These are phyloP conservation scores for Calonectria multiphialidica DNA, from an alignment of 2,329 filamentous ascomycete species.

Conservation along the genomic window DNA sequence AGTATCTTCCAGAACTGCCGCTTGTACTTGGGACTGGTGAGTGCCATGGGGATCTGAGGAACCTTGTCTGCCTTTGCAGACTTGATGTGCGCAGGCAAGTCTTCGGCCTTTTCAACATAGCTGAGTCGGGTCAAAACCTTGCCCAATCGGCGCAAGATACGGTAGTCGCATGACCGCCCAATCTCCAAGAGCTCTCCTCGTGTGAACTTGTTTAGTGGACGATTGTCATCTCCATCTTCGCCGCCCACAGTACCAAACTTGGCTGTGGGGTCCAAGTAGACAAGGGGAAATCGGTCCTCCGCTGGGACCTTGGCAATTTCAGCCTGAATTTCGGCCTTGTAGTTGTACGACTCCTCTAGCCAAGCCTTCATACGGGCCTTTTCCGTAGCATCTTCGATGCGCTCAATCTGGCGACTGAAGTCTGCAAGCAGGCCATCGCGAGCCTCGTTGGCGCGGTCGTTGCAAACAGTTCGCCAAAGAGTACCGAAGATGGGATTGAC, in stretches of 20 bases:
- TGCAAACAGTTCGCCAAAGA: slow-evolving; percentile 63
- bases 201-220: slow-evolving; percentile 51
- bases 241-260: slow-evolving; percentile 45
- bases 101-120: slow-evolving; percentile 53
- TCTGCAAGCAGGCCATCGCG: slow-evolving; percentile 56
- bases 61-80: slow-evolving; percentile 47
- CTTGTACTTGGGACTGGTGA: slow-evolving; percentile 50
- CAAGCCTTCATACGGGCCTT: slow-evolving; percentile 58
- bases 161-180: slow-evolving; percentile 61
- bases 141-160: slow-evolving; percentile 60
- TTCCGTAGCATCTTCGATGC: slow-evolving; percentile 46
- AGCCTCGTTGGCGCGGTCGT: slow-evolving; percentile 54
- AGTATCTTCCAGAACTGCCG: slow-evolving; percentile 61
- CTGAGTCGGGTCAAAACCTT: slow-evolving; percentile 60
- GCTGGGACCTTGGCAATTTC: slow-evolving; percentile 52
- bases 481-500: slow-evolving; percentile 64
- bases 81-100: slow-evolving; percentile 58
- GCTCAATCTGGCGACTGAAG: slow-evolving; percentile 56
- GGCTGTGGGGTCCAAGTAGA: slow-evolving; percentile 63
- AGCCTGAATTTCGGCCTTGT: slow-evolving; percentile 55
- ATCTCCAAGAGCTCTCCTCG: slow-evolving; percentile 64
- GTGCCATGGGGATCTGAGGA: slow-evolving; percentile 57
- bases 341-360: slow-evolving; percentile 65
- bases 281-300: slow-evolving; percentile 57
- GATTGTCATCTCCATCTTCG: slow-evolving; percentile 32